phyloP scores from a whole-genome alignment of 306 rosid species.

The Cucurbita maxima region DNA sequence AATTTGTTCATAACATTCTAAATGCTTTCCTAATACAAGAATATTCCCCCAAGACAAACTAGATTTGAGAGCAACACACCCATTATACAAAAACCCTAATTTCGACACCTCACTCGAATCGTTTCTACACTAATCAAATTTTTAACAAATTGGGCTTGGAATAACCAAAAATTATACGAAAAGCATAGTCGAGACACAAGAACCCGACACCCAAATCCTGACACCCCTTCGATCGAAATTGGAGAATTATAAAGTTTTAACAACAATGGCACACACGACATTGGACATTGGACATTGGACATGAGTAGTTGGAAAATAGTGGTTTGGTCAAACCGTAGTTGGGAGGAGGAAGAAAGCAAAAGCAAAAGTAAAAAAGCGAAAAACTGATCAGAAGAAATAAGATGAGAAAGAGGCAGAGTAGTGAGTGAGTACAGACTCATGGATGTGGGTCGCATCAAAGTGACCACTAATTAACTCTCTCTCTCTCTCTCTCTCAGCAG shows the following conservation, averaged over 20 bases:
- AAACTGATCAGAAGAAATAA: constrained; percentile 4
- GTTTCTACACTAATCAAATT: no score
- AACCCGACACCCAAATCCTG: no score
- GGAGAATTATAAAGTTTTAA: no score
- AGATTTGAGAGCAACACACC: background rate
- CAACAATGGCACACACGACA: no score
- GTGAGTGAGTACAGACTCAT: constrained; percentile 13
- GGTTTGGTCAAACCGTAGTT: constrained; percentile 53
- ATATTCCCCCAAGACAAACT: background rate
- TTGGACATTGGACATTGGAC: no score
- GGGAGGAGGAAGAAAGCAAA: constrained; percentile 35
- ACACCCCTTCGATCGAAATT: no score
- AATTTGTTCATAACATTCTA: background rate
- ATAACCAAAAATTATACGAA: no score
- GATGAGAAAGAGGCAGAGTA: constrained; percentile 15
- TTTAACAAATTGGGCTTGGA: no score
- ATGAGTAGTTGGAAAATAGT: background rate
- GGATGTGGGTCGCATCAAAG: constrained; percentile 21
- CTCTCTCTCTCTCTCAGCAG: background rate
- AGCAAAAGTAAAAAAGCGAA: constrained; percentile 63
- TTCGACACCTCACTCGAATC: no score
- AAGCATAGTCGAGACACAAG: no score
- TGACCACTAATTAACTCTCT: background rate
- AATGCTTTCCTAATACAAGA: background rate
- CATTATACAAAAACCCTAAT: no score